phyloP scores from a whole-genome alignment of 1,139 yeast species.

The Schwanniomyces etchellsii region DNA sequence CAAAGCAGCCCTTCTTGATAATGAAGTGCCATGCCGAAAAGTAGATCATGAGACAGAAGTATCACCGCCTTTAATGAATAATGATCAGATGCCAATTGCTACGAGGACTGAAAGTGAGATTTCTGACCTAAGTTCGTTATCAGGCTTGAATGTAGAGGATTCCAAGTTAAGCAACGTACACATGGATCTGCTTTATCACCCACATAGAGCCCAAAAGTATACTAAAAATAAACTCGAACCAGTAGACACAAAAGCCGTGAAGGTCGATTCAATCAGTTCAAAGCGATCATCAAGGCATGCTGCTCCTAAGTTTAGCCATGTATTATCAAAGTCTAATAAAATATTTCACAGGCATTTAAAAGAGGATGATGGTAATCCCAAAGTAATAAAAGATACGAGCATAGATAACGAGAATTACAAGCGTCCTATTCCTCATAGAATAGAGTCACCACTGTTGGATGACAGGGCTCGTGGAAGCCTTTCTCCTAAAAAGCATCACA shows the following conservation, averaged over 20 bases:
- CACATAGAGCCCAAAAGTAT: not conserved
- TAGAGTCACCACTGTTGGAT: not conserved
- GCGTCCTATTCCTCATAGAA: too few relatives aligned
- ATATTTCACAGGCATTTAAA: constrained; percentile 25
- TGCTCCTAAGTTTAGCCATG: constrained; percentile 20
- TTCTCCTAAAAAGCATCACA: too few relatives aligned
- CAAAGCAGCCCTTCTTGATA: too few relatives aligned
- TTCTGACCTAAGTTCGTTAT: constrained; percentile 1
- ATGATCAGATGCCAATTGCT: not conserved
- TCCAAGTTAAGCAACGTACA: not conserved
- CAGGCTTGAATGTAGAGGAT: constrained; percentile 1
- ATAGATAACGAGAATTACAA: not conserved
- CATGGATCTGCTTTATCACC: too few relatives aligned
- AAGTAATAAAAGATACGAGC: not conserved
- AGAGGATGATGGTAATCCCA: constrained; percentile 3
- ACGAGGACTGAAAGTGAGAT: constrained; percentile 1
- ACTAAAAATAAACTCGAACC: too few relatives aligned
- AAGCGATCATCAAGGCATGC: constrained; percentile 1
- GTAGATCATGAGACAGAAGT: not conserved
- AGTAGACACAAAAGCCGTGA: not conserved
- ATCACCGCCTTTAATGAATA: too few relatives aligned
- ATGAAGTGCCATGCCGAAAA: not conserved
- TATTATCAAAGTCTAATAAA: constrained; percentile 27
- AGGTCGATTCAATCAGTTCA: not conserved
- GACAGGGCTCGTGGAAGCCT: too few relatives aligned